phyloP scores from a whole-genome alignment of 2,329 filamentous ascomycete genomes.

The Knufia fluminis region DNA sequence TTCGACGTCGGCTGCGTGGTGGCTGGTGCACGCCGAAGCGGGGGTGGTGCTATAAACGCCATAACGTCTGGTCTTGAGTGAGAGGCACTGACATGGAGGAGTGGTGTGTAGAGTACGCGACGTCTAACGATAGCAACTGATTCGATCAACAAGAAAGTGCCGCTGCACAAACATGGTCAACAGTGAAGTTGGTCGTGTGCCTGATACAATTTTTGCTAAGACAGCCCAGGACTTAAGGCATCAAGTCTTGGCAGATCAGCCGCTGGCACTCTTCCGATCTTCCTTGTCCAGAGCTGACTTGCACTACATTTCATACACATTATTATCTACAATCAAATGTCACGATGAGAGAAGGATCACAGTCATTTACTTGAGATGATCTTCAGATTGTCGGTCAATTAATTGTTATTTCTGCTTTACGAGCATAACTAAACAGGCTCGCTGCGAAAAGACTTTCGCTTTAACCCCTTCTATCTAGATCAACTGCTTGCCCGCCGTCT shows the following conservation, averaged over 20 bases:
- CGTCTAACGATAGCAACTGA: not conserved
- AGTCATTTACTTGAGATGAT: too few relatives aligned
- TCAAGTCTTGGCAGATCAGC: too few relatives aligned
- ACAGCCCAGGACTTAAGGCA: too few relatives aligned
- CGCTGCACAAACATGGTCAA: not conserved
- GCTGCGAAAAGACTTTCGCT: too few relatives aligned
- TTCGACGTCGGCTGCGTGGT: not conserved
- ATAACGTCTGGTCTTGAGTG: not conserved
- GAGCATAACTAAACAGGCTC: not conserved
- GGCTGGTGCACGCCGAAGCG: slow-evolving; percentile 17
- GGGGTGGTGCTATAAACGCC: slow-evolving; percentile 19
- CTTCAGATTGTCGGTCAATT: not conserved
- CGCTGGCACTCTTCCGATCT: too few relatives aligned
- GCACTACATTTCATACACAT: too few relatives aligned
- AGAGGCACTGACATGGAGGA: not conserved
- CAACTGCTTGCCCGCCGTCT: not conserved
- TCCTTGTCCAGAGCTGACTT: too few relatives aligned
- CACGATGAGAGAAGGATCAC: too few relatives aligned
- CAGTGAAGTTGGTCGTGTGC: not conserved
- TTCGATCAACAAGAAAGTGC: not conserved
- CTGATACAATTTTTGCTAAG: too few relatives aligned
- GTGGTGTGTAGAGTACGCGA: not conserved
- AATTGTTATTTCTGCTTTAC: not conserved
- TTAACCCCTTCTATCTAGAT: not conserved
- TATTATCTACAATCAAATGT: too few relatives aligned